phyloP scores from a whole-genome alignment of 2,329 filamentous ascomycete species.

The Ophiosphaerella herpotricha region DNA sequence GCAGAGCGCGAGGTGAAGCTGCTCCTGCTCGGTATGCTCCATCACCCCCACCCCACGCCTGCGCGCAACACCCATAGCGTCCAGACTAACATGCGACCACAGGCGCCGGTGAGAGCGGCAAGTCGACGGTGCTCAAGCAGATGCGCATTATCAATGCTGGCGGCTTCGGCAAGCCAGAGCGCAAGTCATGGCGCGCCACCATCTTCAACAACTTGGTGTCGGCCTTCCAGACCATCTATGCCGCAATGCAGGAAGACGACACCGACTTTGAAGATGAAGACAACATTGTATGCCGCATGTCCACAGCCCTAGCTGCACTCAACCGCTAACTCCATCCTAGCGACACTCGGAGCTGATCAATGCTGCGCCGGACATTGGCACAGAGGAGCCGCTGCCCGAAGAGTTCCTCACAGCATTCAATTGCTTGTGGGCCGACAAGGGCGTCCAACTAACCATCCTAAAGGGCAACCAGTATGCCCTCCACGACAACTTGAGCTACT shows the following conservation, averaged over 20 bases:
- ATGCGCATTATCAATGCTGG: conserved; percentile 97
- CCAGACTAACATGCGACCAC: conserved; percentile 31
- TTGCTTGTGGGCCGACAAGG: conserved; percentile 79
- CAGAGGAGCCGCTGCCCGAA: conserved; percentile 77
- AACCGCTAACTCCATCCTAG: conserved; percentile 52
- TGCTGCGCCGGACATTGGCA: conserved; percentile 79
- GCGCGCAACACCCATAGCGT: neutral
- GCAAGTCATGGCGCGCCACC: conserved; percentile 91
- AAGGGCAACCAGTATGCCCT: conserved; percentile 97
- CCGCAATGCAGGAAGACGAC: conserved; percentile 85
- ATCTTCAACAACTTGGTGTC: conserved; percentile 95
- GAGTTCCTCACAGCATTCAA: conserved; percentile 83
- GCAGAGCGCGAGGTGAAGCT: conserved; percentile 91
- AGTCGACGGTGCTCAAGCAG: conserved; percentile 97
- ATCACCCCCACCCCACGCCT: neutral
- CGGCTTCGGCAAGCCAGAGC: conserved; percentile 87
- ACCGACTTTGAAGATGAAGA: conserved; percentile 78
- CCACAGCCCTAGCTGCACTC: neutral
- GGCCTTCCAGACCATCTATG: conserved; percentile 86
- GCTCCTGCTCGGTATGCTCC: conserved; percentile 76
- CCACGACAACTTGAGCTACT: conserved; percentile 94
- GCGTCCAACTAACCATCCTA: conserved; percentile 83
- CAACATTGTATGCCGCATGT: conserved; percentile 68
- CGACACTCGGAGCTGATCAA: conserved; percentile 78
- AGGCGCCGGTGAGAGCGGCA: conserved; percentile 95